These are phyloP conservation scores for Penicillium sp. DNA, from an alignment of 2,329 filamentous ascomycete genomes.

Conservation along the genomic window DNA sequence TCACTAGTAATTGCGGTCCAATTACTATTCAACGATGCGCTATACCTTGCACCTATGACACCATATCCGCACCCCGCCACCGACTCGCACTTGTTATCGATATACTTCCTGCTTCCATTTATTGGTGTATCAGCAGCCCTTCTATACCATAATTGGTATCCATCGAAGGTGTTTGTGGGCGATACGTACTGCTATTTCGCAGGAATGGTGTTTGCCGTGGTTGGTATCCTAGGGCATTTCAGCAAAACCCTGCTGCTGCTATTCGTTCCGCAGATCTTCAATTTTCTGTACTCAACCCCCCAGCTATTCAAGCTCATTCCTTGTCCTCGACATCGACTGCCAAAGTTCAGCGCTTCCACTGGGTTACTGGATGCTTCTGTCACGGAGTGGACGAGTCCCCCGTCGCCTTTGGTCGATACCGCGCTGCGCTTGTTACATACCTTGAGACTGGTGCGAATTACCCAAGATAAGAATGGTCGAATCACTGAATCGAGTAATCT, in stretches of 20 bases:
- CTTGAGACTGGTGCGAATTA: constrained; percentile 67
- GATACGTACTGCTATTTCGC: constrained; percentile 99
- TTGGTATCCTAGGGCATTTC: constrained; percentile 95
- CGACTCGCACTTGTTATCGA: constrained; percentile 91
- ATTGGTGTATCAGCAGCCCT: constrained; percentile 86
- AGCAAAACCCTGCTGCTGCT: constrained; percentile 92
- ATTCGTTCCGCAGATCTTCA: constrained; percentile 91
- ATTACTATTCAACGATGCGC: constrained; percentile 78
- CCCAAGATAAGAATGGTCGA: constrained; percentile 63
- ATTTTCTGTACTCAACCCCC: constrained; percentile 89
- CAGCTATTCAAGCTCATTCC: constrained; percentile 88
- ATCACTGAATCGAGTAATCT: constrained; percentile 84
- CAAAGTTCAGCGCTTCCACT: constrained; percentile 79
- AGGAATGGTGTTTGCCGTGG: constrained; percentile 97
- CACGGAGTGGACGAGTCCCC: constrained; percentile 73
- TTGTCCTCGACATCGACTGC: constrained; percentile 88
- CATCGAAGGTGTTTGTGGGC: constrained; percentile 90
- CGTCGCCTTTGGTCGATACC: constrained; percentile 61
- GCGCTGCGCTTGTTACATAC: constrained; percentile 66
- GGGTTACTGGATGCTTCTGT: constrained; percentile 84
- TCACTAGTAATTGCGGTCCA: constrained; percentile 85
- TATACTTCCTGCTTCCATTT: constrained; percentile 92
- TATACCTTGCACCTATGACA: constrained; percentile 74
- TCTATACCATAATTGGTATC: constrained; percentile 91
- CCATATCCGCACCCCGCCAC: constrained; percentile 88